Base-by-base conservation (phyloP, 2,329 filamentous ascomycete genomes). In the Chrysoporthe puriensis region DNA sequence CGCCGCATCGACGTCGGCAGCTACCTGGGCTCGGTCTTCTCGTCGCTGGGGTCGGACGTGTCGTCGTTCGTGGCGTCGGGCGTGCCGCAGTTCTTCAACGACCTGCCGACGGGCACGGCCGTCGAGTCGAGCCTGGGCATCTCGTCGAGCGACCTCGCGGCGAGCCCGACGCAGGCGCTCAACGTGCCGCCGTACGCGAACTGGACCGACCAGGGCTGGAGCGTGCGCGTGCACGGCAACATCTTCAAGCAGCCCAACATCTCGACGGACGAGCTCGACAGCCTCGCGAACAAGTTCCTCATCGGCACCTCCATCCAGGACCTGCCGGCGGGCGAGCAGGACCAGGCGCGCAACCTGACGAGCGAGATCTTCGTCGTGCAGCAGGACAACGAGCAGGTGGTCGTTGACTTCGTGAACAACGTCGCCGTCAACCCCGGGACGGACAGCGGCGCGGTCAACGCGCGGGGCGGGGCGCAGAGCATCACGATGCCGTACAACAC, bases 181-280 rank as follows among this genome's bases (percentile, higher is more conserved):
- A 93, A 93, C 71, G 76, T 93, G 9, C 90, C 90, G 78, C 85
- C 82, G 13, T 91, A 91, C 71, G 91, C 84, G n/a, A 94, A 94
- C 71, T 94, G 90, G 88, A 94, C 91, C 1, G 82, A 89, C n/a
- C 78, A 88, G 67, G 90, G 90, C 44, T 94, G 92, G 92, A 92
- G 89, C 70, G 84, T 94, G 3, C 85, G 91, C 40, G 87, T 94
- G 70, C 91, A 91, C 71, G 92, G 91, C 72, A 93, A 93, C 73
- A 89, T 94, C n/a, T 94, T 90, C 83, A 94, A 93, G 77, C 86
- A 91, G 70, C 91, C 91, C 1, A 86, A 91, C 68, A 89, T 91
- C 44, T 85, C 84, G 1, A 82, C 87, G 72, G 80, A 82, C 44
- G 91, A 87, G 72, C 80, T 94, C 58, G 85, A 94, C 72, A 82